Conservation (phyloP, 805 yeast species). For the Komagataella populi region DNA sequence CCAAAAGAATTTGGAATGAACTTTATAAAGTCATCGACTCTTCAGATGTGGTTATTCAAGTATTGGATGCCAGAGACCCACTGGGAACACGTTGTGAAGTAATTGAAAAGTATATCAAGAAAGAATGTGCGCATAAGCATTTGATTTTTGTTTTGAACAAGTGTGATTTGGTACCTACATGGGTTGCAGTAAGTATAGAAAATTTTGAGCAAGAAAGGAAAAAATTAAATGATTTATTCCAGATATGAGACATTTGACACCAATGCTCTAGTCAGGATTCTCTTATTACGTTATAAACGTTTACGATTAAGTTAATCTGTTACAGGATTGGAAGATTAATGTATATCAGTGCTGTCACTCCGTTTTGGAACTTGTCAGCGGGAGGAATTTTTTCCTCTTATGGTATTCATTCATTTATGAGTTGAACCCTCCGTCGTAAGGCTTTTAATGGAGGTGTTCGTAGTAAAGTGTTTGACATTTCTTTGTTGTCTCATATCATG, state of each 20-base stretch:
- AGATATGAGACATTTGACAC: conserved; percentile 16
- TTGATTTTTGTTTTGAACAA: conserved; percentile 87
- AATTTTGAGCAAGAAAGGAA: conserved; percentile 4
- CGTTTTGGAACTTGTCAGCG: conserved; percentile 33
- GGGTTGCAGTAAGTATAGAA: conserved; percentile 97
- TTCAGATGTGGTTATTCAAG: conserved; percentile 93
- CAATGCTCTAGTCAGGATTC: conserved; percentile 85
- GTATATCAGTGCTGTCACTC: conserved; percentile 35
- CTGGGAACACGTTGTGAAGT: conserved; percentile 89
- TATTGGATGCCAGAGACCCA: conserved; percentile 95
- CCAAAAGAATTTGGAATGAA: conserved; percentile 98
- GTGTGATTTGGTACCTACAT: conserved; percentile 96
- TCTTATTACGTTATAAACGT: conserved; percentile 16
- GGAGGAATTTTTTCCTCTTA: conserved; percentile 27
- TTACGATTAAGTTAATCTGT: conserved; percentile 66
- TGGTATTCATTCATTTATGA: conserved; percentile 45
- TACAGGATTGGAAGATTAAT: conserved; percentile 92
- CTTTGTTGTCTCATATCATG: conserved; percentile 1
- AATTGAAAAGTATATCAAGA: conserved; percentile 84
- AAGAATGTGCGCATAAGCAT: conserved; percentile 95
- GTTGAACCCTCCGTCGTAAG: conserved; percentile 47
- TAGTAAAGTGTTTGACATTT: conserved; percentile 81
- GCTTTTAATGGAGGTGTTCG: conserved; percentile 37
- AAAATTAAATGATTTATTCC: conserved; percentile 3
- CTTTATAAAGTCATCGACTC: conserved; percentile 94